Evolutionary conservation across 2,329 filamentous ascomycete genomes (phyloP), one percentile per base, ranked within the genome.

Genomic region (Aspergillus piperis): DNA sequence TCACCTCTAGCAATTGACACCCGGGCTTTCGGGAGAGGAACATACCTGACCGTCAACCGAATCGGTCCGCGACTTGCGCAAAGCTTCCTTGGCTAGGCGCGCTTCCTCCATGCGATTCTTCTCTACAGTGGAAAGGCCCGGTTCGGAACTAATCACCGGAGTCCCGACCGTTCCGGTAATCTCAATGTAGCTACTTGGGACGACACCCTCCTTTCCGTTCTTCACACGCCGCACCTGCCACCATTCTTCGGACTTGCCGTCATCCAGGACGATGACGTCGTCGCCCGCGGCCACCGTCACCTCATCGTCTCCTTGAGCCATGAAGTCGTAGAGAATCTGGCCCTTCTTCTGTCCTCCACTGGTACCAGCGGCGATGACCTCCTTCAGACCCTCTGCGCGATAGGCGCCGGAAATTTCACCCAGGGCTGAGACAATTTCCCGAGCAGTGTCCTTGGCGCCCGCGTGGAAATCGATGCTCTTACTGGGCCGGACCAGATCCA

Each of bases 401-500:
- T 90, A 87, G 38, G 90, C 92, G 38, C 94, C 95, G 15, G 93
- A 89, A 63, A 99, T 84, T 73, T 99, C 95, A 57, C 93, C 92
- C 39, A 99, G 83, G 54, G 90, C 90, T 59, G 86, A 84, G 32
- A 96, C 91, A 71, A 99, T 98, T 77, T 98, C 94, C 66, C 93
- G 88, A 6, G 95, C 95, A 5, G 94, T 97, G 75, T 98, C 95
- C 78, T 98, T 99, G 49, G 93, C 92, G 47, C 95, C 95, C 17
- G 95, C 96, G 75, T 99, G 95, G 67, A 99, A 96, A 77, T 99
- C 95, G 60, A 97, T 83, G 74, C 92, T 97, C 80, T 94, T 97
- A 78, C 91, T 96, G 6, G 95, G 95, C 57, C 89, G 84, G 54
- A 97, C 89, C 50, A 99, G 82, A 75, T 99, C 95, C 74, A 99